A percentile compares a stretch with the other conserved stretches of the same genome.
These are phyloP conservation scores for Pugionium dolabratum DNA, from an alignment of 345 rosid species.

Conservation along the genomic window DNA sequence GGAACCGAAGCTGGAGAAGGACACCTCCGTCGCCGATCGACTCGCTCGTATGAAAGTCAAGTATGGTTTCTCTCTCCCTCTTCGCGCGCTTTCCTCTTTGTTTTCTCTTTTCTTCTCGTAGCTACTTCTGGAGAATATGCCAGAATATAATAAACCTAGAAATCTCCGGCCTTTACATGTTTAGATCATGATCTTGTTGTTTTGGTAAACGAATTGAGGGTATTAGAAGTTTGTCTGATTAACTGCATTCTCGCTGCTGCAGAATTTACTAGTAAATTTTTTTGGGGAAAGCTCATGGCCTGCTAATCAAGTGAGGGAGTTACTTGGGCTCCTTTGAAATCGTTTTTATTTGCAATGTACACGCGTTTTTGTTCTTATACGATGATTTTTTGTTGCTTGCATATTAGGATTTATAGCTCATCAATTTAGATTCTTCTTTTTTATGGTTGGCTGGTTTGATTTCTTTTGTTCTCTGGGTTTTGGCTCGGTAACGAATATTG, in stretches of 20 bases:
- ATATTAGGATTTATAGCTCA: too few relatives aligned
- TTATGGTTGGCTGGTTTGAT: neutral
- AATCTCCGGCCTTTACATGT: slow-evolving; percentile 7
- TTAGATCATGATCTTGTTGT: slow-evolving; percentile 28
- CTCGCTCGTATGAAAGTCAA: slow-evolving; percentile 99
- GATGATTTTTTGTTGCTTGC: too few relatives aligned
- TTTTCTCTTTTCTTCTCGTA: neutral
- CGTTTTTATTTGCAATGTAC: neutral
- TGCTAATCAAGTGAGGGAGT: neutral
- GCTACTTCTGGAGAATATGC: slow-evolving; percentile 1
- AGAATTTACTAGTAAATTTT: slow-evolving; percentile 10
- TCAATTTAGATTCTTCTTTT: too few relatives aligned
- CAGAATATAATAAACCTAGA: slow-evolving; percentile 38
- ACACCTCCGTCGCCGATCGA: slow-evolving; percentile 94
- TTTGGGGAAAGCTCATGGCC: neutral
- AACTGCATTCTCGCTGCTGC: neutral
- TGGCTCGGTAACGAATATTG: neutral
- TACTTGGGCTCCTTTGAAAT: slow-evolving; percentile 3
- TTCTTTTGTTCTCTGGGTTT: slow-evolving; percentile 1
- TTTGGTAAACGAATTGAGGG: neutral
- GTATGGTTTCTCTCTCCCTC: slow-evolving; percentile 39
- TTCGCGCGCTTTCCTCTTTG: neutral
- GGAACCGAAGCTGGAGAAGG: slow-evolving; percentile 95
- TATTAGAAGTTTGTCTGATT: neutral
- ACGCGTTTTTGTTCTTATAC: too few relatives aligned